These are phyloP conservation scores for Salix arbutifolia DNA, from an alignment of 345 rosid species.

Conservation along the genomic window DNA sequence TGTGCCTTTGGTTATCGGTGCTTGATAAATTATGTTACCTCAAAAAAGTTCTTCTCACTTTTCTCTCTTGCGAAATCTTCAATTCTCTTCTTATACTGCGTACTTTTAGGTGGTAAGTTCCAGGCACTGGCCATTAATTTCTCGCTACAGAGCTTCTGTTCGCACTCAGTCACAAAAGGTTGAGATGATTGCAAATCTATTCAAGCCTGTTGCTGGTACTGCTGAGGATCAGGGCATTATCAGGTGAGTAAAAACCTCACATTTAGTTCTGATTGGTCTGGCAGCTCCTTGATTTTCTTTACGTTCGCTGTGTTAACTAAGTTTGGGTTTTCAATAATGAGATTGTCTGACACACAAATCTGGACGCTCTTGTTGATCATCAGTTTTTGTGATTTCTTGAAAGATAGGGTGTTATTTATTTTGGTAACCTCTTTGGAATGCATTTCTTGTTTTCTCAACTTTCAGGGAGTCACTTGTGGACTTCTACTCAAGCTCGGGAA, in stretches of 20 bases:
- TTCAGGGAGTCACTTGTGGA: slow-evolving; percentile 69
- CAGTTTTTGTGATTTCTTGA: too few relatives aligned
- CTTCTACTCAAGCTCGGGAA: slow-evolving; percentile 62
- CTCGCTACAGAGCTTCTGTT: slow-evolving; percentile 12
- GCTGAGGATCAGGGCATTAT: too few relatives aligned
- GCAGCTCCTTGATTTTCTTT: too few relatives aligned
- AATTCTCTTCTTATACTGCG: not conserved
- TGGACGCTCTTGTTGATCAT: too few relatives aligned
- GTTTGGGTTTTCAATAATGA: too few relatives aligned
- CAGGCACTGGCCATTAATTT: slow-evolving; percentile 7
- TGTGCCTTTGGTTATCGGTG: too few relatives aligned
- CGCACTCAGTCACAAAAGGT: slow-evolving; percentile 7
- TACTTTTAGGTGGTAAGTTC: slow-evolving; percentile 39
- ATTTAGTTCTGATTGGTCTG: too few relatives aligned
- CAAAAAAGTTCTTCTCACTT: not conserved
- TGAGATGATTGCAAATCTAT: slow-evolving; percentile 9
- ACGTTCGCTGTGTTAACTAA: too few relatives aligned
- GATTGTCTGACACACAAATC: too few relatives aligned
- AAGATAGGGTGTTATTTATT: too few relatives aligned
- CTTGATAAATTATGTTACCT: not conserved
- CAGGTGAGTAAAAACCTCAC: too few relatives aligned
- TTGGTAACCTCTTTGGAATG: too few relatives aligned
- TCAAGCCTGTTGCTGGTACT: slow-evolving; percentile 3
- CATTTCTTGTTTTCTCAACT: not conserved
- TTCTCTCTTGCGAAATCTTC: not conserved